Conservation (phyloP, 179 eudicot species). For the Spinacia oleracea region DNA sequence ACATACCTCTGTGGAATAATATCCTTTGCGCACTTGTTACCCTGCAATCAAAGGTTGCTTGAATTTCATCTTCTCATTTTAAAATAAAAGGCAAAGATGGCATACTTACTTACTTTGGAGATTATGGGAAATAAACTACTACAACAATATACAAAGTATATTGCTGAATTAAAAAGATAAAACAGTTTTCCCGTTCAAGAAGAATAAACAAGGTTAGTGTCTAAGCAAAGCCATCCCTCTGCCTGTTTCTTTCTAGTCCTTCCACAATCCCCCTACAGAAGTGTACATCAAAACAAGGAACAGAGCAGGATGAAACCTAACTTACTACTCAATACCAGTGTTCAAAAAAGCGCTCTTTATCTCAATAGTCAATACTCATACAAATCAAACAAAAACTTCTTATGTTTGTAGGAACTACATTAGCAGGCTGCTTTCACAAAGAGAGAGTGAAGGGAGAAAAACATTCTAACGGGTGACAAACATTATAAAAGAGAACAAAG, state of each 20-base stretch:
- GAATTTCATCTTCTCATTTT: constrained; percentile 6
- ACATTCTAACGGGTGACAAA: too few relatives aligned
- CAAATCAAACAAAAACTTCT: constrained; percentile 6
- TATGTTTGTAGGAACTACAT: background rate
- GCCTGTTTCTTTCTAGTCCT: background rate
- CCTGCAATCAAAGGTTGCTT: constrained; percentile 33
- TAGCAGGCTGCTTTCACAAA: background rate
- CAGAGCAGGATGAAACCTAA: background rate
- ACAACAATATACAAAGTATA: background rate
- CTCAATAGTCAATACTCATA: too few relatives aligned
- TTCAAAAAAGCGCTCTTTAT: too few relatives aligned
- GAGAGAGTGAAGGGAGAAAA: background rate
- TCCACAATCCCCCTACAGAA: background rate
- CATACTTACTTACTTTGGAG: too few relatives aligned
- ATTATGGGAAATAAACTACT: background rate
- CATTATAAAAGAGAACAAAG: too few relatives aligned
- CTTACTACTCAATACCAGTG: too few relatives aligned
- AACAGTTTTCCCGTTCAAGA: too few relatives aligned
- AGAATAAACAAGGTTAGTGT: too few relatives aligned
- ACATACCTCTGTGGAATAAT: constrained; percentile 43
- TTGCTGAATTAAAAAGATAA: too few relatives aligned
- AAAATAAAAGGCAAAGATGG: background rate
- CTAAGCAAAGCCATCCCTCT: background rate
- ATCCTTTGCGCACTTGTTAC: constrained; percentile 46
- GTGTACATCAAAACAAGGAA: background rate